Conservation (phyloP, 768 basidiomycete genomes). For the Mycena capillaripes region DNA sequence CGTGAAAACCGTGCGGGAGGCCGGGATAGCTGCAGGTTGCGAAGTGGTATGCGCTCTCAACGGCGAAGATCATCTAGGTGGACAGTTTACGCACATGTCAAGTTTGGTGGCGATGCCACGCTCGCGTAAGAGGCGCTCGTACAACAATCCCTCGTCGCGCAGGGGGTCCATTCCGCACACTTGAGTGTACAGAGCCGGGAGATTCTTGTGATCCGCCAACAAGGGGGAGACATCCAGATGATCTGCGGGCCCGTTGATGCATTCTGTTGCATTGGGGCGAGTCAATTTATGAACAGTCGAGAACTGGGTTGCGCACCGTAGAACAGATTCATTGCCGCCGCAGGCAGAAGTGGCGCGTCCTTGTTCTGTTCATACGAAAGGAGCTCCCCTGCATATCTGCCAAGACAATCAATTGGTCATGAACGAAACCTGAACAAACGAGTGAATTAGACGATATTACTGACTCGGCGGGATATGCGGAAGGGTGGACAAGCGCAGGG, state of each 20-base stretch:
- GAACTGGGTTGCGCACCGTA: background rate
- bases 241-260: background rate
- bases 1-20: background rate
- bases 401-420: background rate
- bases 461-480: slow-evolving; percentile 38
- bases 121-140: background rate
- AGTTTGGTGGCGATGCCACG: background rate
- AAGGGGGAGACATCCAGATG: background rate
- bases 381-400: slow-evolving; percentile 29
- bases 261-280: background rate
- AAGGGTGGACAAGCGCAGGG: slow-evolving; percentile 36
- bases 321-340: background rate
- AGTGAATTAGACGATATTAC: background rate
- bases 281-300: no score
- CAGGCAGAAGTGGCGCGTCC: background rate
- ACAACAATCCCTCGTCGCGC: background rate
- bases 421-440: no score
- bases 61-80: background rate
- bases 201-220: background rate
- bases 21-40: background rate
- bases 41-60: background rate
- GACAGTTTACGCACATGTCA: background rate
- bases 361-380: background rate
- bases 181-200: background rate
- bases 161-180: background rate